These are phyloP conservation scores for Hanseniaspora pseudoguilliermondii DNA, from an alignment of 805 yeast species.

Conservation along the genomic window DNA sequence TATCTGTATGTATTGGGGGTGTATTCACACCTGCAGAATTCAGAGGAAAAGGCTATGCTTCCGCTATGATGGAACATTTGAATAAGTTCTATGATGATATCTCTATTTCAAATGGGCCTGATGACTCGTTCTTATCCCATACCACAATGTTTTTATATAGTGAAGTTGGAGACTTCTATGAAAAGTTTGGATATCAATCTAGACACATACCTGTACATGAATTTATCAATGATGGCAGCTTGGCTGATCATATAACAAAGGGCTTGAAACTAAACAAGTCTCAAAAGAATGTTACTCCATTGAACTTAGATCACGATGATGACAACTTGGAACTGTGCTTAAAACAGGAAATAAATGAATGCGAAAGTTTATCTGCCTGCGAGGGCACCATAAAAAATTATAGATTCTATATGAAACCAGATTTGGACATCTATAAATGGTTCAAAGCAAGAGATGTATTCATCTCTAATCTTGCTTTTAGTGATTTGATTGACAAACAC, in stretches of 20 bases:
- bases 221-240: conserved; percentile 18
- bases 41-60: conserved; percentile 48
- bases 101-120: conserved; percentile 4
- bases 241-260: not conserved
- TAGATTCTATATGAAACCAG: conserved; percentile 29
- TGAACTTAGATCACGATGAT: conserved; percentile 26
- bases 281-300: conserved; percentile 17
- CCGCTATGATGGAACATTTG: conserved; percentile 32
- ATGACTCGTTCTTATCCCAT: conserved; percentile 22
- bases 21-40: conserved; percentile 40
- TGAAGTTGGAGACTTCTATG: conserved; percentile 59
- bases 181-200: conserved; percentile 46
- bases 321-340: conserved; percentile 19
- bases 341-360: conserved; percentile 19
- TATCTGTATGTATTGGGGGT: conserved; percentile 41
- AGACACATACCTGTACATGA: conserved; percentile 29
- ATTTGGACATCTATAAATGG: conserved; percentile 32
- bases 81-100: conserved; percentile 27
- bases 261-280: conserved; percentile 15
- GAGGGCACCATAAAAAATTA: conserved; percentile 18
- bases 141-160: conserved; percentile 45
- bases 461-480: conserved; percentile 21
- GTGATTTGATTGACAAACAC: conserved; percentile 13
- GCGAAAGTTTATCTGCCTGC: conserved; percentile 18
- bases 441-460: conserved; percentile 30